A percentile compares a stretch with the other conserved stretches of the same genome.
Conservation (phyloP, 2,329 filamentous ascomycete genomes). For the Fusarium brachygibbosum region DNA sequence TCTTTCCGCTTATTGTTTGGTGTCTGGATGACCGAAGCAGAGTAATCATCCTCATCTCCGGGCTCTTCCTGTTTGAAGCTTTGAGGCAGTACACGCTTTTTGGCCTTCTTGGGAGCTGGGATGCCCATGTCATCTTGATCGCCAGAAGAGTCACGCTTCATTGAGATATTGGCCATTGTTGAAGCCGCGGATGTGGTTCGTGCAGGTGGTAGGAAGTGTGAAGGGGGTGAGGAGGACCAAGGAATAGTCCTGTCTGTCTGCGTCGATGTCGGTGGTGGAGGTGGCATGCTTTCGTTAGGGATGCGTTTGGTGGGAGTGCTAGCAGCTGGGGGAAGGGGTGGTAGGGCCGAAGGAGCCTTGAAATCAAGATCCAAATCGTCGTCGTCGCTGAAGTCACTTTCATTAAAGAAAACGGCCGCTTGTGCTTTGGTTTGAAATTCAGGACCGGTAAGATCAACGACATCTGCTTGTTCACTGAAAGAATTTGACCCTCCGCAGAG, state of each 20-base stretch:
- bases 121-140: slow-evolving; percentile 47
- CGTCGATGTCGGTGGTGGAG: slow-evolving; percentile 49
- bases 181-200: slow-evolving; percentile 36
- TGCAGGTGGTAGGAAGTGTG: slow-evolving; percentile 60
- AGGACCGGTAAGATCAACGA: slow-evolving; percentile 55
- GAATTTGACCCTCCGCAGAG: slow-evolving; percentile 62
- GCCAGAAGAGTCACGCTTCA: slow-evolving; percentile 61
- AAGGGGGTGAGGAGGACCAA: slow-evolving; percentile 78
- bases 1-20: slow-evolving; percentile 48
- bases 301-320: slow-evolving; percentile 36
- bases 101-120: slow-evolving; percentile 58
- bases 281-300: slow-evolving; percentile 47
- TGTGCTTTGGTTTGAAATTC: slow-evolving; percentile 48
- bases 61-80: slow-evolving; percentile 55
- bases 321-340: slow-evolving; percentile 49
- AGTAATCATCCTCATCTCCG: slow-evolving; percentile 53
- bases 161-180: slow-evolving; percentile 38
- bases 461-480: slow-evolving; percentile 55
- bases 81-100: slow-evolving; percentile 74
- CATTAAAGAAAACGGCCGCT: slow-evolving; percentile 71
- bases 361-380: slow-evolving; percentile 79
- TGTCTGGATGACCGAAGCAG: slow-evolving; percentile 35
- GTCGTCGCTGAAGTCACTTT: slow-evolving; percentile 91
- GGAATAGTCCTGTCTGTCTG: slow-evolving; percentile 61
- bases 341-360: slow-evolving; percentile 69